Base-by-base conservation (phyloP, 805 yeast species). In the Komagataella ulmi region DNA sequence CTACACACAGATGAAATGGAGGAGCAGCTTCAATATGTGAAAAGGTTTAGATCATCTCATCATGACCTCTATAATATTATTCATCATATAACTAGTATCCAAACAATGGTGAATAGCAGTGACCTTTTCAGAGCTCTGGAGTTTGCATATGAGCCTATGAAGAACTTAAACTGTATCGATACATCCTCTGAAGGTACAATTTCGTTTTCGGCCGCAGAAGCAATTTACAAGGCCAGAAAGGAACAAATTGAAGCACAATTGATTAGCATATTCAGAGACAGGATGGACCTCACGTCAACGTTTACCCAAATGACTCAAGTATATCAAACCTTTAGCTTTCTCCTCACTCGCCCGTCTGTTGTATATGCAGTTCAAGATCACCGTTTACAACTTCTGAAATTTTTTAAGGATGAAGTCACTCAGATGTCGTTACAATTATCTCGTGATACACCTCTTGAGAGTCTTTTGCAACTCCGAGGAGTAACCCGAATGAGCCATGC, bases 291-390 rank as follows among this genome's bases (percentile, higher is more conserved):
- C 0, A 71, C 79, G 0, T 58, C 60, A 4, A 66, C 70, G 19
- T 67, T 80, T 5, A 69, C 66, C 48, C 80, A 78, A 53, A 69
- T 80, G 73, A 76, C 82, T 57, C 58, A 67, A 1, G 71, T 77
- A 1, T 77, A 81, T 51, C 73, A 75, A 8, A 65, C 65, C 44
- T 80, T 75, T 57, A 70, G 69, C 44, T 68, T 75, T 3, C 59
- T 85, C 12, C 61, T 83, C 36, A 64, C 63, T 0, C 69, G 85
- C 17, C 80, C 84, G 1, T 67, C 75, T 40, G 71, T 84, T 8
- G 67, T 83, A 49, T 71, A 72, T n/a, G 79, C 84, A 0, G 66
- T 82, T 44, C 80, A 76, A 52, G 83, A 79, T 52, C 80, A 78
- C 55, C 88, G 81, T 56, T 64, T 74, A 1, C 70, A 70, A 44